Evolutionary conservation across 2,329 filamentous ascomycete species (phyloP).

Genomic region (Coniochaeta sp.): DNA sequence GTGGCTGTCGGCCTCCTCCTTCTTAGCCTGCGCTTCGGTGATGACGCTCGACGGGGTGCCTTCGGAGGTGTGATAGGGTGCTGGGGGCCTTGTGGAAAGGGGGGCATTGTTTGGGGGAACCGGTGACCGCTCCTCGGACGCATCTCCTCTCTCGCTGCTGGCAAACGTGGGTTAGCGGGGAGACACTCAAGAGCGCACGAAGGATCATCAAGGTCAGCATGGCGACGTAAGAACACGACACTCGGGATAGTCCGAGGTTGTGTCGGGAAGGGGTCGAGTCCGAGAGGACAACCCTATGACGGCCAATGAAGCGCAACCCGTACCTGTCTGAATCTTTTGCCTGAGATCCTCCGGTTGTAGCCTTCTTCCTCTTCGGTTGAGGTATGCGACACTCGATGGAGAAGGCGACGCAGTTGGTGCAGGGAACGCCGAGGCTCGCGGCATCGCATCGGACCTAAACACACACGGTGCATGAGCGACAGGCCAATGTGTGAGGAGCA

Average conservation of each 20-base stretch:
- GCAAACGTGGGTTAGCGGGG: slow-evolving; percentile 7
- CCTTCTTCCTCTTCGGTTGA: slow-evolving; percentile 88
- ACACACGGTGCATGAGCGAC: not conserved
- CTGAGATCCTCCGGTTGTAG: slow-evolving; percentile 33
- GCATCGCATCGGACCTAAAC: slow-evolving; percentile 91
- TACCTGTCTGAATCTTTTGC: slow-evolving; percentile 67
- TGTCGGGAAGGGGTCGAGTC: not conserved
- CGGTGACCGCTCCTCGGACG: slow-evolving; percentile 37
- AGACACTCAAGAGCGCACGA: not conserved
- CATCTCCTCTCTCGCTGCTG: slow-evolving; percentile 49
- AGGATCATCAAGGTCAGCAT: not conserved
- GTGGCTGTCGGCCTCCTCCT: slow-evolving; percentile 68
- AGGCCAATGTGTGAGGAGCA: slow-evolving; percentile 2
- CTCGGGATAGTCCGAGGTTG: not conserved
- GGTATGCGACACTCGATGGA: slow-evolving; percentile 97
- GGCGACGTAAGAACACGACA: not conserved
- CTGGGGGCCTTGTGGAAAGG: slow-evolving; percentile 39
- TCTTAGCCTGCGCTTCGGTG: slow-evolving; percentile 70
- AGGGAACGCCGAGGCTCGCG: slow-evolving; percentile 89
- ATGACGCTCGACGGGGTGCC: slow-evolving; percentile 74
- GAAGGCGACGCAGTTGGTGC: slow-evolving; percentile 98
- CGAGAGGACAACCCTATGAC: not conserved
- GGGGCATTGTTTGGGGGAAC: slow-evolving; percentile 25
- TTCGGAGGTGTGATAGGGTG: slow-evolving; percentile 61
- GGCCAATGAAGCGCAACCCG: slow-evolving; percentile 10